Percentiles rank a stretch among this genome's conserved stretches.
Evolutionary conservation across 2,329 filamentous ascomycete genomes (phyloP).

Genomic region (Phyllosticta citriasiana): DNA sequence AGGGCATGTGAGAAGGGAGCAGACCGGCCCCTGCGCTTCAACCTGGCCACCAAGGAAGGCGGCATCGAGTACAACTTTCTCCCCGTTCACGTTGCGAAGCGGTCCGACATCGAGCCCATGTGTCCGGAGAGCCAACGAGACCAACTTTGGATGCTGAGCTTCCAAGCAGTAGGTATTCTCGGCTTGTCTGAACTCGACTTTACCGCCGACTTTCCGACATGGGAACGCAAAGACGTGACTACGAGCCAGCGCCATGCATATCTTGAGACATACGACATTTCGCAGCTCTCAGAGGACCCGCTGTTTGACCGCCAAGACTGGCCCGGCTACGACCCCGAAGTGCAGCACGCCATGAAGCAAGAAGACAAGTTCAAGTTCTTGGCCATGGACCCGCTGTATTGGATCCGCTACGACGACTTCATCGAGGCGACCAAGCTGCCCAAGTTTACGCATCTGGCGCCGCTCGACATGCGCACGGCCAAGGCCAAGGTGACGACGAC

Average conservation of each 20-base stretch:
- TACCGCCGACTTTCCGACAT: conserved; percentile 19
- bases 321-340: conserved; percentile 26
- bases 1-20: conserved; percentile 27
- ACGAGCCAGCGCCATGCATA: conserved; percentile 25
- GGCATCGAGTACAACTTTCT: conserved; percentile 29
- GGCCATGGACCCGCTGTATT: conserved; percentile 13
- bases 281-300: conserved; percentile 29
- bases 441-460: conserved; percentile 1
- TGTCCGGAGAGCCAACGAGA: conserved; percentile 13
- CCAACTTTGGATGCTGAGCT: conserved; percentile 27
- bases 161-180: conserved; percentile 31
- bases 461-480: conserved; percentile 8
- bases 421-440: conserved; percentile 1
- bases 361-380: conserved; percentile 13
- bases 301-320: conserved; percentile 28
- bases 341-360: not conserved
- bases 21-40: conserved; percentile 28
- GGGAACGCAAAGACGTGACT: conserved; percentile 26
- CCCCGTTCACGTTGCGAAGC: conserved; percentile 26
- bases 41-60: conserved; percentile 24
- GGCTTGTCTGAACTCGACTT: conserved; percentile 31
- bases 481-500: conserved; percentile 6
- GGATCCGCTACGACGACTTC: conserved; percentile 15
- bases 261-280: conserved; percentile 28
- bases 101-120: conserved; percentile 18